Evolutionary conservation across 2,329 filamentous ascomycete species (phyloP), one percentile per base, ranked within the genome.

Genomic region (Aureobasidium uvarum): DNA sequence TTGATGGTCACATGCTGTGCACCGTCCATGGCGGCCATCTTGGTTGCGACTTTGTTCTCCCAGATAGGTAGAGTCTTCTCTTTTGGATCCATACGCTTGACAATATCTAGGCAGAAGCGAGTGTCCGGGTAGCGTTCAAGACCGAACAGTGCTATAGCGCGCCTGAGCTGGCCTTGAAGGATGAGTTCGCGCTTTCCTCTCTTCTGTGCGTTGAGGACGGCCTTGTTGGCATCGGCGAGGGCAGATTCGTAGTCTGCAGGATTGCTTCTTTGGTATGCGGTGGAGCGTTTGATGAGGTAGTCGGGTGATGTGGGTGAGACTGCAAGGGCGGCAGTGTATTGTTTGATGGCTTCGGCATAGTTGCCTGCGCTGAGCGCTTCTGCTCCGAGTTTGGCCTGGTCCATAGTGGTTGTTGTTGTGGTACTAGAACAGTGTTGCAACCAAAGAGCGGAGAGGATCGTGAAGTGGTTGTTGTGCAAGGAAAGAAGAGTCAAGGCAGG

Each of bases 261-360:
- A 43, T 80, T 81, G 2, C 84, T 81, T 66, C 90, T 85, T 58
- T 91, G 84, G 74, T 92, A 88, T 45, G 91, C 91, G 48, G 88
- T 92, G 5, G 92, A 90, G 23, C 94, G 91, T 70, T 89, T 87
- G 68, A 95, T 85, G 68, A 94, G 89, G 85, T 95, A 97, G 56
- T 84, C 79, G 1, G 91, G 89, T 2, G 90, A 91, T 45, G 80
- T 81, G 0, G 88, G 86, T 14, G 81, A 81, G 67, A 85, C 78
- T 39, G 76, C 71, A 31, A 96, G 80, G 7, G 91, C 91, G 45
- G 80, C 77, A 8, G 89, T 89, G 68, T 89, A 89, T 71, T 87
- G 84, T 41, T 80, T 75, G 70, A 96, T 85, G 51, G 91, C 92
- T 54, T 83, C 81, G 5, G 83, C 78, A 76, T 86, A 94, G 67